Evolutionary conservation across 345 rosid genomes (phyloP).

Genomic region (Erysimum cheiranthoides): DNA sequence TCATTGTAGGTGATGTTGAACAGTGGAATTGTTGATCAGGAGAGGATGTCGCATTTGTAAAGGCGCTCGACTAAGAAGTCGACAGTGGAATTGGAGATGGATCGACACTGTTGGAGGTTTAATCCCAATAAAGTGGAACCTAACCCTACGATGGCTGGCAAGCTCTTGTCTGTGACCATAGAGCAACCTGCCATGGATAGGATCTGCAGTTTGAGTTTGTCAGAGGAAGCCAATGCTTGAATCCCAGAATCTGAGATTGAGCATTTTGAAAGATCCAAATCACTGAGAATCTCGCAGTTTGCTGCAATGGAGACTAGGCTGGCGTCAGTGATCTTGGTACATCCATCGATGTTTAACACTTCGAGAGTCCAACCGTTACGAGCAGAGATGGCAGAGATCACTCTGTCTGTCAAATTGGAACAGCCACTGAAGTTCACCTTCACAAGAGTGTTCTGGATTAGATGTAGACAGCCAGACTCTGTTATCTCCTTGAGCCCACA

Average conservation of each 20-base stretch:
- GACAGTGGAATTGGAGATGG: constrained; percentile 58
- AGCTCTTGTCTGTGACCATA: constrained; percentile 68
- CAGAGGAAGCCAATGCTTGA: constrained; percentile 59
- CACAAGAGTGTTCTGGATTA: constrained; percentile 64
- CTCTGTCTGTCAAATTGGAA: constrained; percentile 68
- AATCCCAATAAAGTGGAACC: constrained; percentile 76
- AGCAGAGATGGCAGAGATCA: constrained; percentile 59
- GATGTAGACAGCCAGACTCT: constrained; percentile 72
- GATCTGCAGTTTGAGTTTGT: constrained; percentile 69
- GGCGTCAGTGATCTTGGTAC: constrained; percentile 67
- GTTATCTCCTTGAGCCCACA: constrained; percentile 71
- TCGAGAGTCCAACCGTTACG: constrained; percentile 78
- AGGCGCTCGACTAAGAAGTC: constrained; percentile 67
- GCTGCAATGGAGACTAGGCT: constrained; percentile 70
- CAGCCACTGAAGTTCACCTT: constrained; percentile 86
- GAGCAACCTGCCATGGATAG: constrained; percentile 77
- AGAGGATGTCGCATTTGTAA: constrained; percentile 89
- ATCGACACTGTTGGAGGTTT: constrained; percentile 81
- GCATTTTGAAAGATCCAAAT: constrained; percentile 79
- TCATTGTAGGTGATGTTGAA: constrained; percentile 11
- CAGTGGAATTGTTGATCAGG: constrained; percentile 45
- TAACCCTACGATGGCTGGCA: constrained; percentile 57
- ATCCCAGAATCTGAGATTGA: constrained; percentile 70
- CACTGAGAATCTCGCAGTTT: constrained; percentile 72
- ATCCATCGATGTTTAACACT: constrained; percentile 73